A percentile compares a stretch with the other conserved stretches of the same genome.
phyloP scores from a whole-genome alignment of 495 filamentous ascomycete genomes.

The Aspergillus sparsus region DNA sequence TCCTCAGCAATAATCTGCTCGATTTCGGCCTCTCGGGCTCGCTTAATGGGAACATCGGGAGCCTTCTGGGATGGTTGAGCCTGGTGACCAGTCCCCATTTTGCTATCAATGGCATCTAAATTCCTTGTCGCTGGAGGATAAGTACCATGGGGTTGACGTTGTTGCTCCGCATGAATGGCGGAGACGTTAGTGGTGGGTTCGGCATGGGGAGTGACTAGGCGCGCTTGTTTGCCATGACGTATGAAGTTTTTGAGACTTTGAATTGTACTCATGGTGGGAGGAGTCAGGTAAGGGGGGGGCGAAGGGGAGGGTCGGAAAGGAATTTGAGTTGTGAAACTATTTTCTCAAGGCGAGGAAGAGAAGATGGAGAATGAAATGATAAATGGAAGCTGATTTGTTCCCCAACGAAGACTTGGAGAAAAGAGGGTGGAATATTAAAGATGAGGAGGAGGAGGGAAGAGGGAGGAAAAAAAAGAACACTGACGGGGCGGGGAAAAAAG shows the following conservation, averaged over 20 bases:
- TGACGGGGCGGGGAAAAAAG: conserved; percentile 50
- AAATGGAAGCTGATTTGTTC: background rate
- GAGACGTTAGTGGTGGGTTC: conserved; percentile 71
- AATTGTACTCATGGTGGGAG: conserved; percentile 71
- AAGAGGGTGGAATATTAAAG: conserved; percentile 6
- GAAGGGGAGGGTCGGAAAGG: conserved; percentile 3
- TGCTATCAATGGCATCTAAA: conserved; percentile 56
- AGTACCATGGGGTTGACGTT: conserved; percentile 52
- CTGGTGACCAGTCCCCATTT: conserved; percentile 55
- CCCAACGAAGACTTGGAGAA: conserved; percentile 4
- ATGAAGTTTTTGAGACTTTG: conserved; percentile 97
- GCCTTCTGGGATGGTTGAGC: conserved; percentile 55
- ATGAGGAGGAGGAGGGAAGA: conserved; percentile 9
- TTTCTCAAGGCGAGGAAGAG: background rate
- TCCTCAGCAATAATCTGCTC: conserved; percentile 90
- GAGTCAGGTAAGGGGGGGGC: conserved; percentile 13
- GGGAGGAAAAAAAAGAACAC: conserved; percentile 62
- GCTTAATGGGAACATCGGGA: conserved; percentile 44
- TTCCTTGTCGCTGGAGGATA: conserved; percentile 55
- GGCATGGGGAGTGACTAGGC: conserved; percentile 61
- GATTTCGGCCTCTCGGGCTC: conserved; percentile 56
- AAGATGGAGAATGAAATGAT: conserved; percentile 9
- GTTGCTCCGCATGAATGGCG: conserved; percentile 65
- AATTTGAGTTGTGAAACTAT: background rate
- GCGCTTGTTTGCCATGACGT: conserved; percentile 96